Evolutionary conservation across 1,139 yeast species (phyloP).

Genomic region (Taphrina wiesneri): DNA sequence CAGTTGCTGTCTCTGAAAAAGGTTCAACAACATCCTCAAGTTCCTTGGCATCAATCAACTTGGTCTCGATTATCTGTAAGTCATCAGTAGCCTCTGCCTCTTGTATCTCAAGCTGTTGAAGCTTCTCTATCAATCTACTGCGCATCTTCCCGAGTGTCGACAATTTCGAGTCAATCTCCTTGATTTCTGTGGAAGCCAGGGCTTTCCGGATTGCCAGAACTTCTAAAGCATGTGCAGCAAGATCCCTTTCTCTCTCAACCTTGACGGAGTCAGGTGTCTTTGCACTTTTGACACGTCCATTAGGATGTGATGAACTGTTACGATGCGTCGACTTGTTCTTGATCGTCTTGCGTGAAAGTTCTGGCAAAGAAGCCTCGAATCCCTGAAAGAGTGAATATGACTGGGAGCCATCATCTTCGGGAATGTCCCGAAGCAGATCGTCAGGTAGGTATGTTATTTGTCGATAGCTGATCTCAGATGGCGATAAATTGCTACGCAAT

Average conservation of each 20-base stretch:
- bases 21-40: conserved; percentile 16
- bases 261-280: conserved; percentile 38
- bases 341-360: conserved; percentile 11
- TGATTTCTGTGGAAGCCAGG: conserved; percentile 61
- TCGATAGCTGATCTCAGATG: conserved; percentile 43
- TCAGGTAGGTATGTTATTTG: conserved; percentile 57
- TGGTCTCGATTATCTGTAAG: conserved; percentile 28
- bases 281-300: conserved; percentile 7
- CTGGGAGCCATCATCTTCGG: conserved; percentile 44
- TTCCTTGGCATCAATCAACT: conserved; percentile 20
- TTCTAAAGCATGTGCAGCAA: conserved; percentile 54
- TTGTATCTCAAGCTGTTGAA: conserved; percentile 61
- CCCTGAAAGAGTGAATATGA: conserved; percentile 64
- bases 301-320: conserved; percentile 3
- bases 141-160: conserved; percentile 55
- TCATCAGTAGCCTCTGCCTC: conserved; percentile 55
- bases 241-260: conserved; percentile 48
- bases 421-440: conserved; percentile 57
- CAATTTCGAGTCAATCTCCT: conserved; percentile 61
- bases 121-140: conserved; percentile 56
- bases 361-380: conserved; percentile 58
- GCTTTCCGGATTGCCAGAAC: conserved; percentile 61
- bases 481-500: conserved; percentile 43
- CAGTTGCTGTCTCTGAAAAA: not conserved
- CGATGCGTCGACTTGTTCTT: conserved; percentile 7